phyloP scores from a whole-genome alignment of 495 filamentous ascomycete genomes.

The Neurospora cerealis region DNA sequence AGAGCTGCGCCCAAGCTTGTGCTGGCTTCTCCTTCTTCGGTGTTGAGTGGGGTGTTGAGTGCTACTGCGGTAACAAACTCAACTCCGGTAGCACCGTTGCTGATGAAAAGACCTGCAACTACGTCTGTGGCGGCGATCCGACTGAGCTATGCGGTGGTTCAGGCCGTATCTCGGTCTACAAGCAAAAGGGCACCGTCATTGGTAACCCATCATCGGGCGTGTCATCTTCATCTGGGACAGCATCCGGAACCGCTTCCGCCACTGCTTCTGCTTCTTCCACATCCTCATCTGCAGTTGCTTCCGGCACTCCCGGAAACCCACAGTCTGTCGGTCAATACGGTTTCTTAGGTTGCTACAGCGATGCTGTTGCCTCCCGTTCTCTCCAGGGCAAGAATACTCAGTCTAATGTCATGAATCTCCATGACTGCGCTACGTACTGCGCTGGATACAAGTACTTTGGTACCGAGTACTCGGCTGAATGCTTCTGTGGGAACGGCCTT shows the following conservation, averaged over 20 bases:
- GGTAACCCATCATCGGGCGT: neutral
- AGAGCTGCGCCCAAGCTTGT: constrained; percentile 21
- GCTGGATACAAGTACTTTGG: constrained; percentile 21
- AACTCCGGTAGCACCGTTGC: neutral
- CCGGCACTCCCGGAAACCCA: constrained; percentile 15
- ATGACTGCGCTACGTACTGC: constrained; percentile 26
- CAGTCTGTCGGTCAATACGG: constrained; percentile 18
- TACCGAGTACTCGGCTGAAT: constrained; percentile 23
- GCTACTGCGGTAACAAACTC: constrained; percentile 11
- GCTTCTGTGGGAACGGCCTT: constrained; percentile 28
- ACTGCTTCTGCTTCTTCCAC: constrained; percentile 25
- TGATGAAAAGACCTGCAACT: neutral
- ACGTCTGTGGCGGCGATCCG: constrained; percentile 8
- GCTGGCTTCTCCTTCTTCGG: constrained; percentile 11
- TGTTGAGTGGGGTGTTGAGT: constrained; percentile 9
- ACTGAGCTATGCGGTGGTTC: constrained; percentile 4
- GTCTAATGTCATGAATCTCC: constrained; percentile 20
- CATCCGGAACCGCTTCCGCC: neutral
- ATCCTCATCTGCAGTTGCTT: constrained; percentile 4
- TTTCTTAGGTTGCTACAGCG: constrained; percentile 28
- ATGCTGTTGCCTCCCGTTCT: constrained; percentile 14
- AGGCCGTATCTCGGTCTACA: constrained; percentile 5
- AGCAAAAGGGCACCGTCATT: constrained; percentile 5
- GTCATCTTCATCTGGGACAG: neutral
- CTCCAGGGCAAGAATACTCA: constrained; percentile 8